Conservation (phyloP, 495 filamentous ascomycete genomes). For the Astrocystis sublimbata region DNA sequence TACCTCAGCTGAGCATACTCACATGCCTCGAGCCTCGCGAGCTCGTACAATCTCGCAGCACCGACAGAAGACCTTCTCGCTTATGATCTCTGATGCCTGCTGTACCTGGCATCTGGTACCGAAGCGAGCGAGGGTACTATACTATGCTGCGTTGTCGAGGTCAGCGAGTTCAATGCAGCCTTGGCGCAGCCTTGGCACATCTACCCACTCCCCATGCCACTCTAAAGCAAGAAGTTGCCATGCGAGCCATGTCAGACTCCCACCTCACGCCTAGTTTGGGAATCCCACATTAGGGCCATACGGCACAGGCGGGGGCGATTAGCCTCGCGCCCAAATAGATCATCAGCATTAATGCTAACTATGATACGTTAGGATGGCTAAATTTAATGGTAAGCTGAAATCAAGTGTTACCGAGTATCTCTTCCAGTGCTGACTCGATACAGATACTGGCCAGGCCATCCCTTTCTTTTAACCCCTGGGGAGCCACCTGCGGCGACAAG, state of each 20-base stretch:
- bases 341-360: background rate
- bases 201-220: too few species aligned
- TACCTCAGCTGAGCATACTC: too few species aligned
- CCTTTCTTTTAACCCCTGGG: constrained; percentile 4
- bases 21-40: background rate
- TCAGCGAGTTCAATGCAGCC: too few species aligned
- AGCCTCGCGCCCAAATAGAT: background rate
- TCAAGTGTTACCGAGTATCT: background rate
- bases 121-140: too few species aligned
- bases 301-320: background rate
- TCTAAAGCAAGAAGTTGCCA: too few species aligned
- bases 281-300: background rate
- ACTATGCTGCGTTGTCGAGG: too few species aligned
- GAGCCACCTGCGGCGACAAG: background rate
- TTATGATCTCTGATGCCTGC: too few species aligned
- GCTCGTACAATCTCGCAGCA: background rate
- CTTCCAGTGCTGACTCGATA: too few species aligned
- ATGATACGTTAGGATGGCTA: constrained; percentile 3
- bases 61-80: background rate
- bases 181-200: too few species aligned
- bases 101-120: too few species aligned
- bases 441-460: background rate
- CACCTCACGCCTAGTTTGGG: background rate
- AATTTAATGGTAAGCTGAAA: constrained; percentile 2
- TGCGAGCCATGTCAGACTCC: constrained; percentile 2